Conservation (phyloP, 371 early-diverging fungal genomes). For the Rhizopus arrhizus region DNA sequence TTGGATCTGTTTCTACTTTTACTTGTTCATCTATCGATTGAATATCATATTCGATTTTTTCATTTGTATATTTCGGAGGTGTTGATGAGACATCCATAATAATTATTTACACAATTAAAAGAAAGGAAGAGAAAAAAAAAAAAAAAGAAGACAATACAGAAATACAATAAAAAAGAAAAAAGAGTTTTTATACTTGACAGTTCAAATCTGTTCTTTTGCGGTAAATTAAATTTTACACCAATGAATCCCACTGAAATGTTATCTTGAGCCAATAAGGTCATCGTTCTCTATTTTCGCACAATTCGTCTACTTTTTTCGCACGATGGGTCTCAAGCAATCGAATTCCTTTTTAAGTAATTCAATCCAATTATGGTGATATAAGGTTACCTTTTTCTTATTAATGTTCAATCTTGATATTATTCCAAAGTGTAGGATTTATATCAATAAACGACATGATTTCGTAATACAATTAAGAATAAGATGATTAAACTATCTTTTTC, state of each 20-base stretch:
- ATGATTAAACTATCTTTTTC: too few relatives aligned
- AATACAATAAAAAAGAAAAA: neutral
- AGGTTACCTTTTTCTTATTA: constrained; percentile 1
- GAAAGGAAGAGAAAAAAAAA: constrained; percentile 5
- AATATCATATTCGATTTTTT: constrained; percentile 43
- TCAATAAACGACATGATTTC: too few relatives aligned
- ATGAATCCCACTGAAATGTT: constrained; percentile 10
- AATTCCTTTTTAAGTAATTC: constrained; percentile 22
- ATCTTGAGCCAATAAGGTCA: constrained; percentile 15
- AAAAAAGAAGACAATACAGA: constrained; percentile 3
- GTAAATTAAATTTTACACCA: constrained; percentile 2
- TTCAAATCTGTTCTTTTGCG: neutral
- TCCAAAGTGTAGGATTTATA: too few relatives aligned
- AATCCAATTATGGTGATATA: constrained; percentile 18
- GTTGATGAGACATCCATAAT: constrained; percentile 14
- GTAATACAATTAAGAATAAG: too few relatives aligned
- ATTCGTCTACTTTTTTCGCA: constrained; percentile 23
- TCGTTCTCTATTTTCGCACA: constrained; percentile 22
- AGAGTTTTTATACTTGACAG: constrained; percentile 7
- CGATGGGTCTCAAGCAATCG: constrained; percentile 14
- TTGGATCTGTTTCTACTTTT: constrained; percentile 20
- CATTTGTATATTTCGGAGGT: constrained; percentile 21
- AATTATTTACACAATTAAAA: neutral
- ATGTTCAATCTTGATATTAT: neutral
- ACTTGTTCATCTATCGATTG: constrained; percentile 27